These are phyloP conservation scores for Rhinocladiella mackenziei DNA, from an alignment of 2,329 filamentous ascomycete genomes.

Conservation along the genomic window DNA sequence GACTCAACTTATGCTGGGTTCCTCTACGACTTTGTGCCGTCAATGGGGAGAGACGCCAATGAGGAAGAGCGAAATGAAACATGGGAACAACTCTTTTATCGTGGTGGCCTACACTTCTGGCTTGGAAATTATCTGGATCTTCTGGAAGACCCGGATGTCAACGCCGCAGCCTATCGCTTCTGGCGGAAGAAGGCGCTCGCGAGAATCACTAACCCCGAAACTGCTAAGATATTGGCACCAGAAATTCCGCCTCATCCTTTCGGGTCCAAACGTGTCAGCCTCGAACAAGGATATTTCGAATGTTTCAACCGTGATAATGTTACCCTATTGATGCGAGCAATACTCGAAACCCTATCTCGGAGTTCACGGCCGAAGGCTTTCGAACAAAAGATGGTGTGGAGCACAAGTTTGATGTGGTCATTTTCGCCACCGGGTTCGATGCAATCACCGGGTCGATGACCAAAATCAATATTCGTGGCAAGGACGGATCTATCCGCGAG, in stretches of 20 bases:
- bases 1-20: slow-evolving; percentile 52
- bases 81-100: slow-evolving; percentile 50
- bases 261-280: slow-evolving; percentile 49
- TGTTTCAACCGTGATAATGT: slow-evolving; percentile 47
- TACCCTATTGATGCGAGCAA: slow-evolving; percentile 45
- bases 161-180: slow-evolving; percentile 53
- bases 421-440: slow-evolving; percentile 46
- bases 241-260: slow-evolving; percentile 52
- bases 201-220: slow-evolving; percentile 49
- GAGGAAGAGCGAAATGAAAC: slow-evolving; percentile 49
- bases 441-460: slow-evolving; percentile 41
- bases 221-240: slow-evolving; percentile 52
- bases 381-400: slow-evolving; percentile 39
- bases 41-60: slow-evolving; percentile 54
- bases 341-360: slow-evolving; percentile 42
- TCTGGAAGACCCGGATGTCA: slow-evolving; percentile 46
- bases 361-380: slow-evolving; percentile 42
- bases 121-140: slow-evolving; percentile 54
- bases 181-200: slow-evolving; percentile 52
- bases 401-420: slow-evolving; percentile 41
- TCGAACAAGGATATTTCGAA: slow-evolving; percentile 52
- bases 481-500: slow-evolving; percentile 34
- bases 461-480: slow-evolving; percentile 39
- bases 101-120: slow-evolving; percentile 57
- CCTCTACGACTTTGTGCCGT: slow-evolving; percentile 53